Percentiles rank a stretch among this genome's conserved stretches.
These are phyloP conservation scores for Colletotrichum musae DNA, from an alignment of 2,329 filamentous ascomycete species.

Conservation along the genomic window DNA sequence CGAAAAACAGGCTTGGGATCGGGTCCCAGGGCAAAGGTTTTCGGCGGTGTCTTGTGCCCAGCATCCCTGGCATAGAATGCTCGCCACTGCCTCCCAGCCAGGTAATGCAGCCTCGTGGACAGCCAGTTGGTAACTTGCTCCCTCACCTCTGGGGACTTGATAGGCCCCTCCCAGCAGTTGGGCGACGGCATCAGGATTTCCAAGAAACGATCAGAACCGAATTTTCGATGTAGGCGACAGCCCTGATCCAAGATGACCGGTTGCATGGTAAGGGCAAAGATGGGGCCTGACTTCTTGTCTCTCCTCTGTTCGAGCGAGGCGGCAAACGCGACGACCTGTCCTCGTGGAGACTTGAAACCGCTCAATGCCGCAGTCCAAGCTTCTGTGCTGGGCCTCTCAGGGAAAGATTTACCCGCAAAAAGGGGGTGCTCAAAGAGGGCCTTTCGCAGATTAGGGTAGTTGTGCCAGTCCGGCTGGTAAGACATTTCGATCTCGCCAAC, in stretches of 20 bases:
- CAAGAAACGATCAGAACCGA: conserved; percentile 72
- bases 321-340: conserved; percentile 58
- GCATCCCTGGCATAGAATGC: conserved; percentile 60
- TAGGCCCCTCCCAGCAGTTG: conserved; percentile 48
- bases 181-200: conserved; percentile 67
- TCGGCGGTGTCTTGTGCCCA: conserved; percentile 48
- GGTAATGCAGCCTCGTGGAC: conserved; percentile 52
- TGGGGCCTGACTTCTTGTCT: conserved; percentile 48
- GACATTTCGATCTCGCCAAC: conserved; percentile 51
- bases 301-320: conserved; percentile 46
- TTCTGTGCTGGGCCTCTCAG: conserved; percentile 58
- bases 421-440: conserved; percentile 55
- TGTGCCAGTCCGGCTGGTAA: conserved; percentile 58
- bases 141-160: conserved; percentile 40
- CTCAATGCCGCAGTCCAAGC: conserved; percentile 63
- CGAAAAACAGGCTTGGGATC: conserved; percentile 47
- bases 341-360: conserved; percentile 52
- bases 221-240: conserved; percentile 68
- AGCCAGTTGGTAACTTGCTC: conserved; percentile 56
- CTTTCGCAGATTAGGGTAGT: conserved; percentile 61
- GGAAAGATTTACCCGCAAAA: conserved; percentile 63
- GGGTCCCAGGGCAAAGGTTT: conserved; percentile 48
- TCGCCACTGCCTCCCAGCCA: conserved; percentile 63
- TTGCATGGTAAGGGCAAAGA: conserved; percentile 63
- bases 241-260: conserved; percentile 64